Percentiles rank a stretch among this genome's conserved stretches.
Conservation (phyloP, 306 rosid genomes). For the Acacia melanoxylon region DNA sequence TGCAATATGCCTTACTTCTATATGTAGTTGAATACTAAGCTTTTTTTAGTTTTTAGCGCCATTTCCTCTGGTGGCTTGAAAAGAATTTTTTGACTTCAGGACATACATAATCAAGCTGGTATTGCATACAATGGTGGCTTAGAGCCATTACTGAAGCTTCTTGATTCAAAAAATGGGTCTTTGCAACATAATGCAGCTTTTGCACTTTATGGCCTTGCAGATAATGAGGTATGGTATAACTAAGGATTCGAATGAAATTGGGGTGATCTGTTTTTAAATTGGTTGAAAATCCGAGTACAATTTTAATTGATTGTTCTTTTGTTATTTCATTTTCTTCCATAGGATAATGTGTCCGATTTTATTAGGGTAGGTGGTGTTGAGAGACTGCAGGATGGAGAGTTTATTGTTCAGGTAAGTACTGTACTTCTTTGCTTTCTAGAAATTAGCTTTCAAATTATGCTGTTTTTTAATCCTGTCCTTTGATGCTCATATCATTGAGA, state of each 20-base stretch:
- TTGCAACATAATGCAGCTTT: slow-evolving; percentile 93
- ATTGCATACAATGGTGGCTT: slow-evolving; percentile 88
- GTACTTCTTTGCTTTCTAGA: slow-evolving; percentile 10
- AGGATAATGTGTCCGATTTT: slow-evolving; percentile 97
- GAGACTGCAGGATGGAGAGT: slow-evolving; percentile 95
- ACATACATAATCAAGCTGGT: slow-evolving; percentile 88
- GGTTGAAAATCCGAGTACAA: slow-evolving; percentile 6
- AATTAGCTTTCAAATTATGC: not conserved
- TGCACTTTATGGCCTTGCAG: slow-evolving; percentile 94
- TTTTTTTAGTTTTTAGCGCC: not conserved
- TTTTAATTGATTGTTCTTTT: slow-evolving; percentile 24
- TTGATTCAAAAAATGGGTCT: slow-evolving; percentile 89
- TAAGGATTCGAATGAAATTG: slow-evolving; percentile 6
- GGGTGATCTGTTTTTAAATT: not conserved
- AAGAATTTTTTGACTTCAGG: slow-evolving; percentile 50
- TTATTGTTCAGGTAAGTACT: slow-evolving; percentile 82
- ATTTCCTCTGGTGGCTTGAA: slow-evolving; percentile 23
- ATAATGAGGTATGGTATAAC: slow-evolving; percentile 64
- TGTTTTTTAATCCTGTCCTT: not conserved
- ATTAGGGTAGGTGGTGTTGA: slow-evolving; percentile 97
- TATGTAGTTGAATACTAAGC: not conserved
- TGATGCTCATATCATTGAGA: slow-evolving; percentile 9
- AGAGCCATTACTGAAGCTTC: slow-evolving; percentile 80
- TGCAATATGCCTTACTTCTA: not conserved
- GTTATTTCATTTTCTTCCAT: slow-evolving; percentile 40